Conservation (phyloP, 108 stramenopile genomes). For the Epithemia pelagica region DNA sequence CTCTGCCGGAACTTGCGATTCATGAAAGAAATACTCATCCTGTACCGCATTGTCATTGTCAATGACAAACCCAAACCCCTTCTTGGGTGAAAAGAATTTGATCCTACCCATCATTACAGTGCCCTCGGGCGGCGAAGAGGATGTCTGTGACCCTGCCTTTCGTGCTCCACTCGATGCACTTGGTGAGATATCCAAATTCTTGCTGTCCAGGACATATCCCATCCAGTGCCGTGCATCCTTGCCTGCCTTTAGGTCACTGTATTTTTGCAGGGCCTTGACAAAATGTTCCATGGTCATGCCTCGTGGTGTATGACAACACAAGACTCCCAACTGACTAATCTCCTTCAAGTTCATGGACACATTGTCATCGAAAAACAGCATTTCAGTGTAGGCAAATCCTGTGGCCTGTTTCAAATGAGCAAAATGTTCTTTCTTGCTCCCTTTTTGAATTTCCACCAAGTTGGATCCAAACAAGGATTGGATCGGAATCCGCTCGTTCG, state of each 20-base stretch:
- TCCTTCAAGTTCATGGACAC: slow-evolving; percentile 37
- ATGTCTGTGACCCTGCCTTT: neutral
- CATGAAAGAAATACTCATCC: slow-evolving; percentile 18
- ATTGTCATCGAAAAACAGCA: slow-evolving; percentile 92
- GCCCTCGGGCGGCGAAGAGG: neutral
- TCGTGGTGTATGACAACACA: slow-evolving; percentile 28
- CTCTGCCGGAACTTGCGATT: slow-evolving; percentile 15
- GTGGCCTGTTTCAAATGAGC: slow-evolving; percentile 34
- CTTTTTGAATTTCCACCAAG: slow-evolving; percentile 68
- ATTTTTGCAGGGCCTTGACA: slow-evolving; percentile 4
- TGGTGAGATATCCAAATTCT: neutral
- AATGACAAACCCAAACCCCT: slow-evolving; percentile 18
- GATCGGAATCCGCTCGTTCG: slow-evolving; percentile 29
- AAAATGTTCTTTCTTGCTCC: slow-evolving; percentile 70
- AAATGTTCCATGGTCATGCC: slow-evolving; percentile 13
- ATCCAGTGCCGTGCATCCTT: slow-evolving; percentile 12
- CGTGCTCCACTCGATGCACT: neutral
- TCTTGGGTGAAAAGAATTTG: slow-evolving; percentile 15
- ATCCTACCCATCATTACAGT: slow-evolving; percentile 6
- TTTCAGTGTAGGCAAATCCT: slow-evolving; percentile 55
- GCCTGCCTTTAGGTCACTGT: slow-evolving; percentile 7
- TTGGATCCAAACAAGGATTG: slow-evolving; percentile 29
- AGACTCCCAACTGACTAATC: slow-evolving; percentile 39
- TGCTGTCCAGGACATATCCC: slow-evolving; percentile 11
- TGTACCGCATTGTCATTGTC: neutral